A percentile compares a stretch with the other conserved stretches of the same genome.
These are phyloP conservation scores for Mucor ambiguus DNA, from an alignment of 371 early-diverging fungal genomes.

Conservation along the genomic window DNA sequence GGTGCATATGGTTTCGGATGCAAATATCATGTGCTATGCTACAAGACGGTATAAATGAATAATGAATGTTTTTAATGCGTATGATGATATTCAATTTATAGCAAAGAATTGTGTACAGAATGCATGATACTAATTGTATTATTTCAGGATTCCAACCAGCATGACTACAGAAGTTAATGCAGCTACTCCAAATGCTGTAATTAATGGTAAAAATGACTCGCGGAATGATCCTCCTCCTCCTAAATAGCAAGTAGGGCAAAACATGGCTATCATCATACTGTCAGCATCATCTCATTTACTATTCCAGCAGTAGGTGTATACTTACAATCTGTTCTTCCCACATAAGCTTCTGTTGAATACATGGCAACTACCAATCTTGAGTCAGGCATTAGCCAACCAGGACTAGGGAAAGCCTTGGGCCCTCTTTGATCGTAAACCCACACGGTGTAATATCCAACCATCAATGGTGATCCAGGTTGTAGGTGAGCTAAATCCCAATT, in stretches of 20 bases:
- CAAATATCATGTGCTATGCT: too few species aligned
- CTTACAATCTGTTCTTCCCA: conserved; percentile 49
- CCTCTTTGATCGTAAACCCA: conserved; percentile 53
- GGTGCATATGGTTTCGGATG: too few species aligned
- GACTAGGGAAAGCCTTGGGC: conserved; percentile 46
- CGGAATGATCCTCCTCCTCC: conserved; percentile 34
- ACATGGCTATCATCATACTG: conserved; percentile 37
- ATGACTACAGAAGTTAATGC: conserved; percentile 29
- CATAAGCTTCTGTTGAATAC: conserved; percentile 52
- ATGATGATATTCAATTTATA: neutral
- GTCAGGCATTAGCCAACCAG: conserved; percentile 54
- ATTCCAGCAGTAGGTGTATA: conserved; percentile 6
- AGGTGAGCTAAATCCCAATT: conserved; percentile 44
- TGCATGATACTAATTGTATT: neutral
- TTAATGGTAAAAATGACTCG: conserved; percentile 30
- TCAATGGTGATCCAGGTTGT: conserved; percentile 35
- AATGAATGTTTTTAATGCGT: neutral
- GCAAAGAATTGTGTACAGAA: conserved; percentile 1
- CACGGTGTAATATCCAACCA: conserved; percentile 53
- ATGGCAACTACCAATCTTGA: conserved; percentile 43
- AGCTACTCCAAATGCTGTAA: conserved; percentile 35
- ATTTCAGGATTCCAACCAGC: conserved; percentile 27
- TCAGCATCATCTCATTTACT: neutral
- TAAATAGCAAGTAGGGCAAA: conserved; percentile 49
- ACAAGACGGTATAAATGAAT: neutral